phyloP scores from a whole-genome alignment of 306 rosid genomes.

The Cicer yamashitae region DNA sequence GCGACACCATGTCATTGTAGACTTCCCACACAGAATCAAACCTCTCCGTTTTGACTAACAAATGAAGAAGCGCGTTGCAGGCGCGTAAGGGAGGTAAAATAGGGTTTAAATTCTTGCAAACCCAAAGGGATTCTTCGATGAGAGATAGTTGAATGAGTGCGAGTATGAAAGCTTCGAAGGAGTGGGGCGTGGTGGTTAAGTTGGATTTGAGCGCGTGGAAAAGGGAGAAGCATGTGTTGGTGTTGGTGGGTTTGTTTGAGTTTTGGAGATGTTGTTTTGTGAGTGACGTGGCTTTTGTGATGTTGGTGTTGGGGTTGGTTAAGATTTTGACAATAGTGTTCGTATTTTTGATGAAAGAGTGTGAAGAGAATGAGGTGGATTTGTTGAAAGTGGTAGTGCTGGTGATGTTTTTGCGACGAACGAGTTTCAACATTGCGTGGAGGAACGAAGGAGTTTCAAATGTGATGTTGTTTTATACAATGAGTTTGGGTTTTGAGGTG shows the following conservation, averaged over 20 bases:
- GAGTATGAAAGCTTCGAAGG: constrained; percentile 54
- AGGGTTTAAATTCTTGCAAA: constrained; percentile 36
- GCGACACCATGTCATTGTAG: constrained; percentile 52
- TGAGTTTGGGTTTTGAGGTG: no score
- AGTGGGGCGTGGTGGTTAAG: constrained; percentile 45
- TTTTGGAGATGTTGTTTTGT: constrained; percentile 54
- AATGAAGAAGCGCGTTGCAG: constrained; percentile 69
- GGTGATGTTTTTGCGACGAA: constrained; percentile 26
- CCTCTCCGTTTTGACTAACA: constrained; percentile 52
- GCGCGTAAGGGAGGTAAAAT: constrained; percentile 54
- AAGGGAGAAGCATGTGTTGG: constrained; percentile 43
- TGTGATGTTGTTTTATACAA: no score
- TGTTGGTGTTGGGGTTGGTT: constrained; percentile 49
- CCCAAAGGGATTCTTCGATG: constrained; percentile 67
- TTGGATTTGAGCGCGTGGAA: constrained; percentile 53
- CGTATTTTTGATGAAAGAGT: constrained; percentile 43
- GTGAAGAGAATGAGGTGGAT: neutral
- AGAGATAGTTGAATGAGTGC: constrained; percentile 54
- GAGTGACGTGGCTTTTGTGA: constrained; percentile 53
- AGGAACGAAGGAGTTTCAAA: no score
- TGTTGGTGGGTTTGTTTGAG: constrained; percentile 49
- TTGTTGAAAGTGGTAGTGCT: neutral
- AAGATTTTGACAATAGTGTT: constrained; percentile 53
- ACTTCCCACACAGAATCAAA: constrained; percentile 59
- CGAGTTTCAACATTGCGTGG: constrained; percentile 46